Percentiles rank a stretch among this genome's conserved stretches.
Evolutionary conservation across 306 rosid species (phyloP).

Genomic region (Dalbergia cochinchinensis): DNA sequence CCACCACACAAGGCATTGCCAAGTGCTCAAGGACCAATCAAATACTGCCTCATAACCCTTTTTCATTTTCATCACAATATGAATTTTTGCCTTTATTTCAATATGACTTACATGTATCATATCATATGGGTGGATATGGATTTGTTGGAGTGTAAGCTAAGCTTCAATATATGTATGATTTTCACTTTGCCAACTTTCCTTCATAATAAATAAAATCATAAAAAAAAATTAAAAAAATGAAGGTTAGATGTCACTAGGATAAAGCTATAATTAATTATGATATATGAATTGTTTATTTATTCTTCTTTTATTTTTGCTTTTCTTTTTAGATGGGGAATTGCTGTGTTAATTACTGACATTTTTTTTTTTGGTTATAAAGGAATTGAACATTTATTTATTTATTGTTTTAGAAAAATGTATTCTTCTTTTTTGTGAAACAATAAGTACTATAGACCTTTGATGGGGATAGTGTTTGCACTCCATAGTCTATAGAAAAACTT

Average conservation of each 20-base stretch:
- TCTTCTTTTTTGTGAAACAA: neutral
- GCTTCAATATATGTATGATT: slow-evolving; percentile 41
- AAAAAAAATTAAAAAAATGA: slow-evolving; percentile 16
- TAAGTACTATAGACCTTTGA: neutral
- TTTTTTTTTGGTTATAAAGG: neutral
- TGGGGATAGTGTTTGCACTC: neutral
- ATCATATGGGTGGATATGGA: neutral
- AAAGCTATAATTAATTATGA: slow-evolving; percentile 41
- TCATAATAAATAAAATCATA: slow-evolving; percentile 24
- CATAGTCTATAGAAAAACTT: neutral
- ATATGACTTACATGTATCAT: neutral
- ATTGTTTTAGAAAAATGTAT: neutral
- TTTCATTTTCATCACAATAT: neutral
- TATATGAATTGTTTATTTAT: slow-evolving; percentile 40
- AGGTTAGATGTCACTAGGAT: slow-evolving; percentile 29
- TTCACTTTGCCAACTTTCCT: slow-evolving; percentile 35
- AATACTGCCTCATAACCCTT: neutral
- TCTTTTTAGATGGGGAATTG: slow-evolving; percentile 5
- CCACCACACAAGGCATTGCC: slow-evolving; percentile 15
- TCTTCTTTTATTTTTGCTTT: neutral
- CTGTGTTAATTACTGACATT: slow-evolving; percentile 10
- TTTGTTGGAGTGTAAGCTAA: slow-evolving; percentile 56
- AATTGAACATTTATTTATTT: neutral
- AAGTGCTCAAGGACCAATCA: slow-evolving; percentile 21
- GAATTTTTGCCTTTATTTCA: neutral